A percentile compares a stretch with the other conserved stretches of the same genome.
These are phyloP conservation scores for Xerocomellus dryophilus DNA, from an alignment of 768 basidiomycete species.

Conservation along the genomic window DNA sequence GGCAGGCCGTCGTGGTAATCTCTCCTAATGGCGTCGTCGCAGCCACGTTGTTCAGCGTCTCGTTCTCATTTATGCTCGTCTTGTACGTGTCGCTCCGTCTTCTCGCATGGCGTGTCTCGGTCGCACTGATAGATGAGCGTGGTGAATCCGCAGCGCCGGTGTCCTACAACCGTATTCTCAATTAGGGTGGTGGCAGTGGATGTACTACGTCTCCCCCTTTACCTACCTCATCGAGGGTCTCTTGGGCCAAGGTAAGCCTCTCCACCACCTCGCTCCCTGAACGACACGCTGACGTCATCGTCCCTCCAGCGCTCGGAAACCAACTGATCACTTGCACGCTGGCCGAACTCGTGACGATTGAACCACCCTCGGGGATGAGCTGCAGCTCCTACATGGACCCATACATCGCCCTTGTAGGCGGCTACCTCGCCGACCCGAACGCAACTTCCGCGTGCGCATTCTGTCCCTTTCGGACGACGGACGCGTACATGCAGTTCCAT, in stretches of 20 bases:
- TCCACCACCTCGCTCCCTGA: too few species aligned
- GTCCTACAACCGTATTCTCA: constrained; percentile 45
- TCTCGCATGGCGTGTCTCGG: not conserved
- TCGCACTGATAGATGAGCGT: not conserved
- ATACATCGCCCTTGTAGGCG: constrained; percentile 50
- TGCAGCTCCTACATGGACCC: constrained; percentile 51
- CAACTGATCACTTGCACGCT: constrained; percentile 46
- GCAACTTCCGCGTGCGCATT: constrained; percentile 53
- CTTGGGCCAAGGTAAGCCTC: constrained; percentile 25
- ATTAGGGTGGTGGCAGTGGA: constrained; percentile 32
- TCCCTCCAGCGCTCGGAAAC: constrained; percentile 38
- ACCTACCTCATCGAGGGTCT: constrained; percentile 51
- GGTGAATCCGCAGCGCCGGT: constrained; percentile 37
- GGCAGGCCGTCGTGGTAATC: constrained; percentile 41
- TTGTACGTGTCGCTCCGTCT: constrained; percentile 36
- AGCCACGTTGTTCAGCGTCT: constrained; percentile 35
- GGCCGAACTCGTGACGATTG: constrained; percentile 50
- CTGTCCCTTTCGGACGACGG: constrained; percentile 52
- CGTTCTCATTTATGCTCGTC: constrained; percentile 41
- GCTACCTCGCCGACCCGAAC: constrained; percentile 55
- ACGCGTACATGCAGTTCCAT: constrained; percentile 21
- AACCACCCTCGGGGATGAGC: too few species aligned
- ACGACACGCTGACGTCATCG: not conserved
- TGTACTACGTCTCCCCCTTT: constrained; percentile 47
- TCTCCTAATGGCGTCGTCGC: constrained; percentile 42